Conservation (phyloP, 257 asterid genomes). For the Plantago major region DNA sequence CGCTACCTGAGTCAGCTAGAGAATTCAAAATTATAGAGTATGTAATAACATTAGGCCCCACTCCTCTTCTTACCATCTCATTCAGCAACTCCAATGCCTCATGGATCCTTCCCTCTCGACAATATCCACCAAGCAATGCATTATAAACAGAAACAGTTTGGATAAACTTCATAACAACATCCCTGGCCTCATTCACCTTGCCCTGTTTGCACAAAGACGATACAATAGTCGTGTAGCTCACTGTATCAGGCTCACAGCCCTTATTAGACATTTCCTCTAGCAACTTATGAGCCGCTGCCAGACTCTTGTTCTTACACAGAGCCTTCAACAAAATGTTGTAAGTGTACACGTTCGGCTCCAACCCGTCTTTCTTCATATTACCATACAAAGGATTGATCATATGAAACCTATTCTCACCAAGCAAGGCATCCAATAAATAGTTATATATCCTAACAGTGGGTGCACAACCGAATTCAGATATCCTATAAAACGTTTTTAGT, state of each 20-base stretch:
- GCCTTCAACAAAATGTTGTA: conserved; percentile 86
- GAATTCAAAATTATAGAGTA: conserved; percentile 52
- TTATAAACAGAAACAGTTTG: conserved; percentile 62
- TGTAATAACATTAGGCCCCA: conserved; percentile 64
- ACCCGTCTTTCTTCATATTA: conserved; percentile 81
- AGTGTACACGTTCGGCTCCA: conserved; percentile 82
- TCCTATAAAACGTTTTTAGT: conserved; percentile 65
- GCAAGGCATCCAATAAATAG: conserved; percentile 77
- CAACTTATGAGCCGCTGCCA: conserved; percentile 64
- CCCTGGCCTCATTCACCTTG: conserved; percentile 55
- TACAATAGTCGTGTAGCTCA: conserved; percentile 72
- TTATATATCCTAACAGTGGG: conserved; percentile 82
- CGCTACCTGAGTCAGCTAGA: conserved; percentile 44
- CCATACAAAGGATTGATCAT: conserved; percentile 69
- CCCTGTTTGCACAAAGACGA: conserved; percentile 73
- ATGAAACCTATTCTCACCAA: conserved; percentile 61
- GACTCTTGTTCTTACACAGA: conserved; percentile 66
- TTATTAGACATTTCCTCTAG: conserved; percentile 81
- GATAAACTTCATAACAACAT: conserved; percentile 37
- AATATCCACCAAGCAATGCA: conserved; percentile 62
- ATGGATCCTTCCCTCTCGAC: conserved; percentile 36
- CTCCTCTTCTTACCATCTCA: conserved; percentile 49
- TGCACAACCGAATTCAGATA: conserved; percentile 67
- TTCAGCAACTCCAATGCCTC: conserved; percentile 53
- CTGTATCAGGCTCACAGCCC: conserved; percentile 77